Evolutionary conservation across 208 protist species (phyloP).

Genomic region (Ichthyophonus hoferi): DNA sequence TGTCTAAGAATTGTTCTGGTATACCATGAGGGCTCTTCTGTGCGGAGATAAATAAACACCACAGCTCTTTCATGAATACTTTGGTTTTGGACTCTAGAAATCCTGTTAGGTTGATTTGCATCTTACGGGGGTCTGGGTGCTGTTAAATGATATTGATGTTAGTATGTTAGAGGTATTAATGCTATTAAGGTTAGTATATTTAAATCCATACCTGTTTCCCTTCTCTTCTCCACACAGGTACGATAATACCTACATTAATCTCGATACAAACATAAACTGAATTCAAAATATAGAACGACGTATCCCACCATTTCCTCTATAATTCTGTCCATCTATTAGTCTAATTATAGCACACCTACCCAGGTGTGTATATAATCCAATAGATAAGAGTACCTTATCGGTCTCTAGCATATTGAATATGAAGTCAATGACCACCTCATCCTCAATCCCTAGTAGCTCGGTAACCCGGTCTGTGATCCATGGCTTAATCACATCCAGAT

Average conservation of each 20-base stretch:
- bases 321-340: no score
- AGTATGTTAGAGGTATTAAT: no score
- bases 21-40: conserved; percentile 18
- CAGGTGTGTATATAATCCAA: neutral
- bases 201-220: no score
- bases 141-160: no score
- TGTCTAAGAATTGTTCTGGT: conserved; percentile 5
- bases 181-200: no score
- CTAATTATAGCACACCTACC: no score
- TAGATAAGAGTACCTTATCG: neutral
- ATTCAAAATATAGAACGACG: no score
- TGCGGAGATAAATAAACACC: conserved; percentile 5
- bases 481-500: conserved; percentile 23
- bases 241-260: no score
- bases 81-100: conserved; percentile 33
- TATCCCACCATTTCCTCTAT: no score
- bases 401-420: conserved; percentile 23
- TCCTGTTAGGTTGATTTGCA: conserved; percentile 31
- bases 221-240: no score
- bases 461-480: conserved; percentile 21
- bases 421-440: conserved; percentile 17
- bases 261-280: no score
- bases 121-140: neutral
- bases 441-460: conserved; percentile 16
- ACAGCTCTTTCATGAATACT: conserved; percentile 34